Evolutionary conservation across 2,329 filamentous ascomycete genomes (phyloP).

Genomic region (Saccharata proteae): DNA sequence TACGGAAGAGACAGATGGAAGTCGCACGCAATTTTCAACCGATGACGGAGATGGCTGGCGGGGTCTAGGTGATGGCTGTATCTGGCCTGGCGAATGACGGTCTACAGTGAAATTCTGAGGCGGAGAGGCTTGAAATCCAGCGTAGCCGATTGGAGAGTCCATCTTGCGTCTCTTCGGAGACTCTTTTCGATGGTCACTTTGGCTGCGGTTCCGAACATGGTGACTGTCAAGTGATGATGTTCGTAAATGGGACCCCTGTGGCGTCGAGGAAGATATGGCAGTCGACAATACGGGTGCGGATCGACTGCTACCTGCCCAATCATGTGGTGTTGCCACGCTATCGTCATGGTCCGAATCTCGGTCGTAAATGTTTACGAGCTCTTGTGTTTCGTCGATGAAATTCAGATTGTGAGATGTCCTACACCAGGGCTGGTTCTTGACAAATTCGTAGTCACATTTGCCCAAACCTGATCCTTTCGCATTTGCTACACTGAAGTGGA

Average conservation of each 20-base stretch:
- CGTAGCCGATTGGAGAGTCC: conserved; percentile 1
- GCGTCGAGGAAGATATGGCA: neutral
- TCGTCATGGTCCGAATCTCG: conserved; percentile 10
- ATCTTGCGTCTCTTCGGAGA: conserved; percentile 8
- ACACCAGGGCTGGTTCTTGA: conserved; percentile 18
- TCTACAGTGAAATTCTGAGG: neutral
- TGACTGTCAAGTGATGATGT: conserved; percentile 1
- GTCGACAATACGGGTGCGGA: conserved; percentile 1
- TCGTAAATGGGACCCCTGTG: no score
- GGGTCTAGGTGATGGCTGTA: neutral
- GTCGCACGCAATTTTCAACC: no score
- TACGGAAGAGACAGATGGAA: no score
- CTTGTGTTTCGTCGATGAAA: conserved; percentile 20
- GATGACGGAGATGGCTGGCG: no score
- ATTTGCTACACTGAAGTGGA: conserved; percentile 12
- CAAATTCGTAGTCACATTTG: conserved; percentile 20
- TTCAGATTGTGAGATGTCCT: conserved; percentile 17
- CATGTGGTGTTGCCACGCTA: conserved; percentile 5
- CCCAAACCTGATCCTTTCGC: conserved; percentile 14
- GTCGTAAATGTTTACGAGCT: conserved; percentile 20
- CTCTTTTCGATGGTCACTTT: conserved; percentile 1
- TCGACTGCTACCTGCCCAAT: conserved; percentile 6
- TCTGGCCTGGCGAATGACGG: conserved; percentile 1
- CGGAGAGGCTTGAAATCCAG: no score
- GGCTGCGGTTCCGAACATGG: neutral